phyloP scores from a whole-genome alignment of 2,329 filamentous ascomycete species.

The Botrytis tulipae region DNA sequence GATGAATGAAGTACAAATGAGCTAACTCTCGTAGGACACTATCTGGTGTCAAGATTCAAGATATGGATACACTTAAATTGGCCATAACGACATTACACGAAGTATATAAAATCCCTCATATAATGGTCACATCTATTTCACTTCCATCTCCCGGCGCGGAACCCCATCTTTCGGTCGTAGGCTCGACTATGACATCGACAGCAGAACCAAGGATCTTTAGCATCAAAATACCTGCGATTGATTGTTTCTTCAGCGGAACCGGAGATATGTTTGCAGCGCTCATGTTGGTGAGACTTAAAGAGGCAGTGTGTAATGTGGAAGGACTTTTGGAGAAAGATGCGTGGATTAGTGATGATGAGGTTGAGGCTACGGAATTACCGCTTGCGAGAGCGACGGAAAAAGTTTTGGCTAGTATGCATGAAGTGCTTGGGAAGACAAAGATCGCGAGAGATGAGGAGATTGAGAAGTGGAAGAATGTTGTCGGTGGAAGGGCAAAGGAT shows the following conservation, averaged over 20 bases:
- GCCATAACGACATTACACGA: conserved; percentile 78
- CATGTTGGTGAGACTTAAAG: conserved; percentile 80
- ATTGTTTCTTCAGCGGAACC: conserved; percentile 94
- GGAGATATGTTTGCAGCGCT: conserved; percentile 98
- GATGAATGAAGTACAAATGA: not conserved
- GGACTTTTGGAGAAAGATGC: conserved; percentile 54
- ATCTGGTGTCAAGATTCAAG: conserved; percentile 78
- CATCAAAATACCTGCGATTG: conserved; percentile 80
- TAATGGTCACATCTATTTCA: conserved; percentile 86
- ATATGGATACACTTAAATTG: conserved; percentile 67
- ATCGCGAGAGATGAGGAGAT: conserved; percentile 66
- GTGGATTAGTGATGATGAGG: conserved; percentile 76
- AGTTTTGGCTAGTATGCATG: conserved; percentile 90
- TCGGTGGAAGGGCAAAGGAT: conserved; percentile 41
- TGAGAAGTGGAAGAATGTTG: conserved; percentile 48
- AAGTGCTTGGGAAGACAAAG: conserved; percentile 68
- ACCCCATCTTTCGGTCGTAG: conserved; percentile 67
- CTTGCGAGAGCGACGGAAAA: conserved; percentile 81
- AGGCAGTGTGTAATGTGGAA: conserved; percentile 60
- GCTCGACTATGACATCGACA: conserved; percentile 66
- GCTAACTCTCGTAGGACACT: conserved; percentile 58
- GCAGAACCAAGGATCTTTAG: conserved; percentile 79
- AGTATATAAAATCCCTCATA: conserved; percentile 74
- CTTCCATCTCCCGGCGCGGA: conserved; percentile 55
- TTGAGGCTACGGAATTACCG: conserved; percentile 69